phyloP scores from a whole-genome alignment of 2,329 filamentous ascomycete species.

The Pseudogymnoascus sp. region DNA sequence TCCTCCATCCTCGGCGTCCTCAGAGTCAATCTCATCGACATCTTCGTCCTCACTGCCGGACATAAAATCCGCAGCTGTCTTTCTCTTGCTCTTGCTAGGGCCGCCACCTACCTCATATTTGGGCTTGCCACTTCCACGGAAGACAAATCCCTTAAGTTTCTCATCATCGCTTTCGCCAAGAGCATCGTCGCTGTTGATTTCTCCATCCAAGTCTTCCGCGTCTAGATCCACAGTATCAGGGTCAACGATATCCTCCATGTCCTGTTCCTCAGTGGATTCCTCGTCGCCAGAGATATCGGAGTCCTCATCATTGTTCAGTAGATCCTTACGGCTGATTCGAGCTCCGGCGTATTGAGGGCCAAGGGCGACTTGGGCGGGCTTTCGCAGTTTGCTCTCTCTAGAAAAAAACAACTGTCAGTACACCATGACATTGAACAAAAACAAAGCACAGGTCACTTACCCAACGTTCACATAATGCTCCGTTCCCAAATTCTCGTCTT shows the following conservation, averaged over 20 bases:
- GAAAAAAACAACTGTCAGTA: constrained; percentile 11
- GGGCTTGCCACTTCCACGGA: constrained; percentile 52
- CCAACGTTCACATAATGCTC: constrained; percentile 83
- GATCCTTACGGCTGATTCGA: constrained; percentile 62
- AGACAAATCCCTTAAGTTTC: constrained; percentile 66
- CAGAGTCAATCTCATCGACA: constrained; percentile 21
- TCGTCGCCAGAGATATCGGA: constrained; percentile 40
- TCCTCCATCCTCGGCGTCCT: constrained; percentile 24
- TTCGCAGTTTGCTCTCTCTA: constrained; percentile 76
- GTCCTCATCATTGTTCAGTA: constrained; percentile 50
- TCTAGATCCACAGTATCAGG: constrained; percentile 50
- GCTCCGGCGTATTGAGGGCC: constrained; percentile 77
- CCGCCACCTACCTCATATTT: constrained; percentile 30
- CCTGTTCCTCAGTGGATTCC: constrained; percentile 36
- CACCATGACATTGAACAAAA: constrained; percentile 14
- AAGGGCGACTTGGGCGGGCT: constrained; percentile 60
- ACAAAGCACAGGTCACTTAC: constrained; percentile 31
- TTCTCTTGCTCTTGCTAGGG: constrained; percentile 31
- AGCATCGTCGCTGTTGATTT: constrained; percentile 61
- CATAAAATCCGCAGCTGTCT: constrained; percentile 54
- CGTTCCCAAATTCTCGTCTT: constrained; percentile 56
- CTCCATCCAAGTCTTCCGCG: constrained; percentile 49
- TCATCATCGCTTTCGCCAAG: constrained; percentile 82
- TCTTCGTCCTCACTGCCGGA: constrained; percentile 34
- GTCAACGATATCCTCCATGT: constrained; percentile 35